phyloP scores from a whole-genome alignment of 306 rosid species.

The Sesbania bispinosa region DNA sequence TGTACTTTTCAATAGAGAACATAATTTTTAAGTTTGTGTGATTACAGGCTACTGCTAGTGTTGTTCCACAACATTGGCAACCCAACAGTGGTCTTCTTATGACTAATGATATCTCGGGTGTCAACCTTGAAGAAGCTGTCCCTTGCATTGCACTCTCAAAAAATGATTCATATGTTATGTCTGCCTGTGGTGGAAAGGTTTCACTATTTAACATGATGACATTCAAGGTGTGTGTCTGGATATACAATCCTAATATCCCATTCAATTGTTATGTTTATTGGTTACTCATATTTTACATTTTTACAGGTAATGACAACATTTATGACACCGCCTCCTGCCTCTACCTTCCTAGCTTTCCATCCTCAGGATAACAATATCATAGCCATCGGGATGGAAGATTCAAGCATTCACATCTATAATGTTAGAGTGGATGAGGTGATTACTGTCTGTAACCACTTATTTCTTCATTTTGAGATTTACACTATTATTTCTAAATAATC shows the following conservation, averaged over 20 bases:
- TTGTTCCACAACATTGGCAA: conserved; percentile 86
- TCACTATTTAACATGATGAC: conserved; percentile 79
- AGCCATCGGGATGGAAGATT: conserved; percentile 93
- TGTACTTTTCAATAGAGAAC: conserved; percentile 13
- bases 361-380: conserved; percentile 86
- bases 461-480: not conserved
- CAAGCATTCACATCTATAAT: conserved; percentile 74
- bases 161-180: conserved; percentile 81
- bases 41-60: conserved; percentile 82
- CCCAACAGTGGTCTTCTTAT: conserved; percentile 77
- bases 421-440: conserved; percentile 76
- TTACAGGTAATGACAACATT: conserved; percentile 75
- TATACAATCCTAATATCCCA: not conserved
- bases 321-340: conserved; percentile 76
- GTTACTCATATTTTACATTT: conserved; percentile 4
- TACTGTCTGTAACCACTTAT: not conserved
- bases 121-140: conserved; percentile 77
- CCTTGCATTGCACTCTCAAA: conserved; percentile 85
- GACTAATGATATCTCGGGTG: conserved; percentile 71
- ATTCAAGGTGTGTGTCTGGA: conserved; percentile 50
- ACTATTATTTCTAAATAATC: not conserved
- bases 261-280: conserved; percentile 11
- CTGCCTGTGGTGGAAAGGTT: conserved; percentile 86
- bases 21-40: conserved; percentile 35
- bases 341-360: conserved; percentile 77